Percentiles rank a stretch among this genome's conserved stretches.
Evolutionary conservation across 768 basidiomycete genomes (phyloP).

Genomic region (Macrolepiota dolichaula): DNA sequence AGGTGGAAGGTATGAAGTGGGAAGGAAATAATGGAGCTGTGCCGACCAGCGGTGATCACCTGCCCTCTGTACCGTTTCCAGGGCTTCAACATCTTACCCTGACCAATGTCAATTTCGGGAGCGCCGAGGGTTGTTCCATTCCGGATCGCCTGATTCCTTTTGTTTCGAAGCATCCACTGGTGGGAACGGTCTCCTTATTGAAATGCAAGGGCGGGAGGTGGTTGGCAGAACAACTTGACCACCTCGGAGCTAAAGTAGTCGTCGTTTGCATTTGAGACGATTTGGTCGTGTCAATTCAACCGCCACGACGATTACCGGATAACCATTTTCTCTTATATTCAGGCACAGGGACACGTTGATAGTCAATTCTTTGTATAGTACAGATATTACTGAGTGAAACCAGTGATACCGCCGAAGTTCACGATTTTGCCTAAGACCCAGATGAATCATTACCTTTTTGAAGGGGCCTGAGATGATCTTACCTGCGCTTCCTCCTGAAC

Average conservation of each 20-base stretch:
- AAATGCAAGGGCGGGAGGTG: neutral
- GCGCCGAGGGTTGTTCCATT: neutral
- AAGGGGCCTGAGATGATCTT: neutral
- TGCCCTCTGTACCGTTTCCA: neutral
- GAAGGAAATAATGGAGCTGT: neutral
- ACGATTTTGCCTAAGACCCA: slow-evolving; percentile 12
- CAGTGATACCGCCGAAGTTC: slow-evolving; percentile 8
- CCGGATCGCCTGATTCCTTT: neutral
- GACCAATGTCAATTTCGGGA: neutral
- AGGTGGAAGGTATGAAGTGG: neutral
- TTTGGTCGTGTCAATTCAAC: neutral
- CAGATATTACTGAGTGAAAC: slow-evolving; percentile 10
- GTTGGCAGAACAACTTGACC: neutral
- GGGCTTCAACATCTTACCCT: neutral
- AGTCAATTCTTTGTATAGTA: neutral
- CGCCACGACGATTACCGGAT: neutral
- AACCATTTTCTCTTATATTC: neutral
- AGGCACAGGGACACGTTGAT: neutral
- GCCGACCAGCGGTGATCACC: neutral
- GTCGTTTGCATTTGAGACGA: neutral
- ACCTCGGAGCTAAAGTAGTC: neutral
- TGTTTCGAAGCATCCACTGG: neutral
- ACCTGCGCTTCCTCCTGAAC: slow-evolving; percentile 21
- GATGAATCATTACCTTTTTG: neutral
- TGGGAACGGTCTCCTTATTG: neutral